Percentiles rank a stretch among this genome's conserved stretches.
Evolutionary conservation across 768 basidiomycete genomes (phyloP).

Genomic region (Arthromyces matolae): DNA sequence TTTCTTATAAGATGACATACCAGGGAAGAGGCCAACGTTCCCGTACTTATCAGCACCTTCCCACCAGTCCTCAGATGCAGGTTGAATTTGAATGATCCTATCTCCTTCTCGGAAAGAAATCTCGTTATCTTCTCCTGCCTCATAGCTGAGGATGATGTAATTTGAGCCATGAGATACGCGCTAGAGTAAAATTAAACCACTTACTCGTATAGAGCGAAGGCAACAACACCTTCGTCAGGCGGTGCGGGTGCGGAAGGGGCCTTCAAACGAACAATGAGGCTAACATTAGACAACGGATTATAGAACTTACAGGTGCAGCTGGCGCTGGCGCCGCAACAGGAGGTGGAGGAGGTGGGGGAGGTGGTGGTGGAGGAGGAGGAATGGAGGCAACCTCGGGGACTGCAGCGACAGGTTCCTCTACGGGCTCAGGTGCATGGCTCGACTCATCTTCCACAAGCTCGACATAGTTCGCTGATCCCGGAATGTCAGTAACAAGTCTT

Average conservation of each 20-base stretch:
- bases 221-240: slow-evolving; percentile 56
- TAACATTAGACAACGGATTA: not conserved
- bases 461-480: slow-evolving; percentile 73
- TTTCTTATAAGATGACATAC: slow-evolving; percentile 37
- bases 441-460: slow-evolving; percentile 54
- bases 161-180: too few relatives aligned
- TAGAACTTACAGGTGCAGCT: not conserved
- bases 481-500: not conserved
- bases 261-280: slow-evolving; percentile 21
- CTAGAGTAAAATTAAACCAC: slow-evolving; percentile 23
- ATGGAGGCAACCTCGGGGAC: slow-evolving; percentile 38
- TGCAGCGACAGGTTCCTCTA: slow-evolving; percentile 23
- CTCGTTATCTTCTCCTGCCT: slow-evolving; percentile 90
- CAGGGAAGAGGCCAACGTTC: slow-evolving; percentile 70
- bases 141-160: too few relatives aligned
- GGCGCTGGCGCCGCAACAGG: slow-evolving; percentile 40
- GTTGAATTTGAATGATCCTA: slow-evolving; percentile 71
- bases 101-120: slow-evolving; percentile 84
- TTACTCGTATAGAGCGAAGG: slow-evolving; percentile 70
- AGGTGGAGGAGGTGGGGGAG: slow-evolving; percentile 51
- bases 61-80: slow-evolving; percentile 90
- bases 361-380: slow-evolving; percentile 39
- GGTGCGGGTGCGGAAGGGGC: slow-evolving; percentile 43
- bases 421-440: not conserved
- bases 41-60: slow-evolving; percentile 58